Evolutionary conservation across 192 early-diverging fungal species (phyloP), one percentile per base, ranked within the genome.

Genomic region (Chytriomyces hyalinus): DNA sequence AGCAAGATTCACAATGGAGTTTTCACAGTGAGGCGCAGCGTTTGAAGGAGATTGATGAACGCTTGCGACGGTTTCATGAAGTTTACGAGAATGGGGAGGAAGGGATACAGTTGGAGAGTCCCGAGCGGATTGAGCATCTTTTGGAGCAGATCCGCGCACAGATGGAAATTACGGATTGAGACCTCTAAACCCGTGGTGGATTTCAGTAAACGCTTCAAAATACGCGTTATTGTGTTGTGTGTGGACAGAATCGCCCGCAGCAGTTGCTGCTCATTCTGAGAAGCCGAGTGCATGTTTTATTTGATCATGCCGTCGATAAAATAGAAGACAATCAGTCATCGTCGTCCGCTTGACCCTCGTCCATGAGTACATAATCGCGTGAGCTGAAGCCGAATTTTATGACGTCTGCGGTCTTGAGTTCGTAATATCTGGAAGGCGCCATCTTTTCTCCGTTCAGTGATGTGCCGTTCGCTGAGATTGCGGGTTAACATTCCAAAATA

Each of bases 361-460:
- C 84, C 73, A 99, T 85, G 17, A 99, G 75, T 5, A 99, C 96
- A 71, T 95, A 97, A 70, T 99, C 97, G 64, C 97, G 85, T 0
- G 93, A 92, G 75, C 93, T 94, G 50, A 91, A 90, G 0, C 95
- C 97, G 87, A 99, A 96, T 77, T 92, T 95, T 36, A 99, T 81
- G 6, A 93, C 88, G 83, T 99, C 97, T 13, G 90, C 91, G 28
- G 88, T 66, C 57, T 91, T 89, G 48, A 98, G 83, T 79, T 99
- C 96, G 62, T 93, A 87, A 76, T 93, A 99, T 36, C 96, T 87
- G 15, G 91, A 89, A 6, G 83, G 70, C 4, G 93, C 92, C 22
- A 97, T 89, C 61, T 84, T 66, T 5, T 90, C 84, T 3, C 91
- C 91, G 84, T 99, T 99, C 11, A 99, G 85, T 74, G 88, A 92